These are phyloP conservation scores for Gossypium schwendimanii DNA, from an alignment of 441 rosid species.

Conservation along the genomic window DNA sequence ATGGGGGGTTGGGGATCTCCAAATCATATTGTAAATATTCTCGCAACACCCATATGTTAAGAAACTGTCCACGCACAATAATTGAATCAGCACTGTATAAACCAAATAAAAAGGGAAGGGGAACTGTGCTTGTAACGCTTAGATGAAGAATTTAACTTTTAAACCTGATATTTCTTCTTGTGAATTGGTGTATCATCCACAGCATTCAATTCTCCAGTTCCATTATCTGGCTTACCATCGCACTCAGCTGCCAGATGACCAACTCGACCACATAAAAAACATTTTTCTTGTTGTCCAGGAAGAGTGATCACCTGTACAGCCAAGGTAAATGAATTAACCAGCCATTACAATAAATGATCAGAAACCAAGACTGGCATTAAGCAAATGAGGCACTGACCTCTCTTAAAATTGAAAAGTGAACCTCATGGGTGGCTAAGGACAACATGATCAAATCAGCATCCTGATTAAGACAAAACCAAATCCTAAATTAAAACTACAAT, in stretches of 20 bases:
- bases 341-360: constrained; percentile 5
- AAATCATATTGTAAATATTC: constrained; percentile 86
- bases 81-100: not conserved
- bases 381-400: constrained; percentile 44
- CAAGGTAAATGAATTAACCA: constrained; percentile 3
- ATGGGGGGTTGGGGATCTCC: constrained; percentile 74
- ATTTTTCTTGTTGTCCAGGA: constrained; percentile 93
- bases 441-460: constrained; percentile 98
- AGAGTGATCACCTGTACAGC: constrained; percentile 58
- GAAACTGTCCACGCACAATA: constrained; percentile 49
- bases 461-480: constrained; percentile 30
- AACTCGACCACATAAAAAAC: constrained; percentile 78
- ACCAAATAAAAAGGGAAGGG: constrained; percentile 1
- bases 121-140: not conserved
- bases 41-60: constrained; percentile 84
- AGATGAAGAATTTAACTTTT: constrained; percentile 13
- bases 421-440: constrained; percentile 90
- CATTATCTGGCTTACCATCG: constrained; percentile 50
- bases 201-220: constrained; percentile 32
- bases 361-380: constrained; percentile 13
- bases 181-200: constrained; percentile 67
- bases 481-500: not conserved
- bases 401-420: constrained; percentile 93
- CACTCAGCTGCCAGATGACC: constrained; percentile 98
- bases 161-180: constrained; percentile 98